A percentile compares a stretch with the other conserved stretches of the same genome.
Conservation (phyloP, 345 rosid genomes). For the Reutealis trisperma region DNA sequence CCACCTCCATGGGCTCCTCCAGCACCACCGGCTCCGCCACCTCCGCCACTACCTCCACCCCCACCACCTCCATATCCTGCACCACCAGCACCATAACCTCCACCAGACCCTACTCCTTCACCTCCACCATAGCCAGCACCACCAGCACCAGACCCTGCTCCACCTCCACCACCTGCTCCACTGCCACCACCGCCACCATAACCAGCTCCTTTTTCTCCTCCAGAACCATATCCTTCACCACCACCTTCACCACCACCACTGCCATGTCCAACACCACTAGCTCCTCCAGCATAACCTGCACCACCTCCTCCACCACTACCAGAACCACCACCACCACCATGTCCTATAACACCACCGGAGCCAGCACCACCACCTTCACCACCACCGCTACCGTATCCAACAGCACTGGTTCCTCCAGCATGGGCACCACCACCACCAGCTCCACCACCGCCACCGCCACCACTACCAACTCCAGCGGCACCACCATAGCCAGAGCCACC, state of each 20-base stretch:
- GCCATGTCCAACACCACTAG: neutral
- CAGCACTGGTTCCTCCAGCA: neutral
- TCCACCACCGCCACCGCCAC: constrained; percentile 8
- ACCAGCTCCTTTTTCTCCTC: neutral
- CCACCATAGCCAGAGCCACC: constrained; percentile 17
- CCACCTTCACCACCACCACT: constrained; percentile 21
- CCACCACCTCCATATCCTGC: neutral
- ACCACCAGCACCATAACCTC: neutral
- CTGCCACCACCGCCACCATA: neutral
- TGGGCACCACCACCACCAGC: constrained; percentile 21
- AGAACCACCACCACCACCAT: constrained; percentile 1
- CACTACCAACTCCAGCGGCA: neutral
- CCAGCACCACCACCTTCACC: constrained; percentile 17
- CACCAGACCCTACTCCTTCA: neutral
- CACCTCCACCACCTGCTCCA: neutral
- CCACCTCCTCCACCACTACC: constrained; percentile 19
- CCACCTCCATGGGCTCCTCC: neutral
- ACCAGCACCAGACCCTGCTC: neutral
- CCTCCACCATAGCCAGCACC: neutral
- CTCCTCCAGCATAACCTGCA: constrained; percentile 11
- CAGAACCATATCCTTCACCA: constrained; percentile 8
- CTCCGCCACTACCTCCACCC: neutral
- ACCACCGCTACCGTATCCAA: constrained; percentile 1
- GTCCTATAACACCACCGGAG: neutral
- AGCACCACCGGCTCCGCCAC: neutral